Base-by-base conservation (phyloP, 2,329 filamentous ascomycete species). In the Calonectria multiphialidica region DNA sequence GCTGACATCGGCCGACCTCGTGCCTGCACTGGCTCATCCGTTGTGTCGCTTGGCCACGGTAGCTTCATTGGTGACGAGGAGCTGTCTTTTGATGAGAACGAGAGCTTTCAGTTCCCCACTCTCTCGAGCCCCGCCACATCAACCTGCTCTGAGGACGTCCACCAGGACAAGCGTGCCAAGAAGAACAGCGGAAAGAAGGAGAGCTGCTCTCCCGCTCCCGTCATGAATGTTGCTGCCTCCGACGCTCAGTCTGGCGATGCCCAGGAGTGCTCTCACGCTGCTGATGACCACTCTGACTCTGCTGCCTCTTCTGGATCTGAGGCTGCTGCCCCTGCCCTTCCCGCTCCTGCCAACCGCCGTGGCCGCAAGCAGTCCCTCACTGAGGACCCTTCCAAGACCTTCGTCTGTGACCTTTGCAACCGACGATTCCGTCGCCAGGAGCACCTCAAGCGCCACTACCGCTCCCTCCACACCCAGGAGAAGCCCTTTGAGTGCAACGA, bases 401-500 rank as follows among this genome's bases (percentile, higher is more conserved):
- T 98, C 76, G 95, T 98, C 72, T 99, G 97, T 87, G 95, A 96
- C 69, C 90, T 98, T 25, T 99, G 97, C 92, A 96, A 95, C 81
- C 95, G 97, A 76, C 95, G 97, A 73, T 99, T 99, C 93, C 94
- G 97, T 74, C 95, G 97, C 74, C 97, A 99, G 86, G 97, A 99
- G 85, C 97, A 99, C 82, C 91, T 99, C 72, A 99, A 99, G 92
- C 94, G 97, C 75, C 97, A 99, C 88, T 98, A 98, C 89, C 93
- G 97, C 79, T 98, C 97, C 71, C 95, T 99, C 59, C 97, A 99
- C 89, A 99, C 97, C 1, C 93, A 98, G 82, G 97, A 98, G 83
- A 99, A 98, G 92, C 97, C 97, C 6, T 99, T 98, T 81, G 95
- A 98, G 87, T 99, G 97, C 89, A 91, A 92, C 77, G 96, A 99